phyloP scores from a whole-genome alignment of 805 yeast genomes.

The Sungouiozyma ichnusensis region DNA sequence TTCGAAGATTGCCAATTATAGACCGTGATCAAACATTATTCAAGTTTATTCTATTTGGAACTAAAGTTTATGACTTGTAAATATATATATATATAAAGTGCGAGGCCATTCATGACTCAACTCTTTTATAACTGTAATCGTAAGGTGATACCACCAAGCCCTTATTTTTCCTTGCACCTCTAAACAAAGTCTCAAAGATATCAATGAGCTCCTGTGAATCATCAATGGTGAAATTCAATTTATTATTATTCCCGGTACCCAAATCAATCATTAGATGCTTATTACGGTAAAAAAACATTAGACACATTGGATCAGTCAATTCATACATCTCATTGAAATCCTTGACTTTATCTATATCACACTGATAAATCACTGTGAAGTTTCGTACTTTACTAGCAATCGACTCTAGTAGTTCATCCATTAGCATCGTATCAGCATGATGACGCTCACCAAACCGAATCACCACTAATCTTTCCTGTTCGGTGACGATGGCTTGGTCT shows the following conservation, averaged over 20 bases:
- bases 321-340: conserved; percentile 59
- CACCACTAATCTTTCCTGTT: conserved; percentile 79
- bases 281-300: conserved; percentile 89
- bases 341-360: conserved; percentile 81
- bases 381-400: conserved; percentile 77
- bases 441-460: conserved; percentile 79
- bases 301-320: conserved; percentile 71
- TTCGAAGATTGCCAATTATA: too few species aligned
- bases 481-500: conserved; percentile 93
- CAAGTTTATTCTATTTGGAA: too few species aligned
- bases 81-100: background rate
- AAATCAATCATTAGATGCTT: conserved; percentile 98
- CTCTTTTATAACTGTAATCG: conserved; percentile 41
- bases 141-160: conserved; percentile 83
- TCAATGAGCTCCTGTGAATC: conserved; percentile 87
- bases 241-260: conserved; percentile 96
- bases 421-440: conserved; percentile 70
- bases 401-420: conserved; percentile 77
- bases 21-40: too few species aligned
- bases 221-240: conserved; percentile 67
- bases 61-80: too few species aligned
- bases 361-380: conserved; percentile 79
- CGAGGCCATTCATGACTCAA: conserved; percentile 6
- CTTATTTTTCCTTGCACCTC: conserved; percentile 89
- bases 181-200: conserved; percentile 74